Evolutionary conservation across 805 yeast species (phyloP), one percentile per base, ranked within the genome.

Genomic region (Nakazawaea ernobii): DNA sequence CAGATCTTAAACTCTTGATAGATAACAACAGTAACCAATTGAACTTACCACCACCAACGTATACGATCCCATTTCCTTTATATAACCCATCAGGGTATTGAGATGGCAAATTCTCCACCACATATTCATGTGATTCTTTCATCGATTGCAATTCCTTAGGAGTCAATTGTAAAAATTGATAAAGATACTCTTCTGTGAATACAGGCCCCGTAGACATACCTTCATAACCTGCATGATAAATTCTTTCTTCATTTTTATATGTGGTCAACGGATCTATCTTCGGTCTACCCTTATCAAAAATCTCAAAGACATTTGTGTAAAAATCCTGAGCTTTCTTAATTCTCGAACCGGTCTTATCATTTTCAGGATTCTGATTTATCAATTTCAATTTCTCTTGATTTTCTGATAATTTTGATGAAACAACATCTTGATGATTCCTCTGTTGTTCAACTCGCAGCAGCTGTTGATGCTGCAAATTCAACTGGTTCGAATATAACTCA

Each of bases 41-140:
- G 63, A 80, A 85, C 55, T 76, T 77, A 3, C 91, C 94, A 38
- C 95, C 95, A 32, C 92, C 95, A 28, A 86, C 90, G 52, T 72
- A 80, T 1, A 81, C 87, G 15, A 80, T 75, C 29, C 87, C 86
- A 56, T 77, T 68, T 1, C 82, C 77, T 4, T 61, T 58, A 56
- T 77, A 79, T 9, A 78, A 54, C 1, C 66, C 63, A 40, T 68
- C 72, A 0, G 79, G 80, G 3, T 66, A 58, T 43, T 65, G 62
- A 3, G 68, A 67, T 1, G 84, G 86, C 61, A 82, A 58, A 29
- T 63, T 64, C 2, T 61, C 56, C 17, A 77, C 68, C 8, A 77
- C 75, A 41, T 59, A 58, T 6, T 58, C 47, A 58, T 82, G 88
- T 1, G 80, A 70, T 9, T 57, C 54, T 27, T 61, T 68, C 72